Evolutionary conservation across 345 rosid genomes (phyloP), one percentile per base, ranked within the genome.

Genomic region (Melaleuca alternifolia): DNA sequence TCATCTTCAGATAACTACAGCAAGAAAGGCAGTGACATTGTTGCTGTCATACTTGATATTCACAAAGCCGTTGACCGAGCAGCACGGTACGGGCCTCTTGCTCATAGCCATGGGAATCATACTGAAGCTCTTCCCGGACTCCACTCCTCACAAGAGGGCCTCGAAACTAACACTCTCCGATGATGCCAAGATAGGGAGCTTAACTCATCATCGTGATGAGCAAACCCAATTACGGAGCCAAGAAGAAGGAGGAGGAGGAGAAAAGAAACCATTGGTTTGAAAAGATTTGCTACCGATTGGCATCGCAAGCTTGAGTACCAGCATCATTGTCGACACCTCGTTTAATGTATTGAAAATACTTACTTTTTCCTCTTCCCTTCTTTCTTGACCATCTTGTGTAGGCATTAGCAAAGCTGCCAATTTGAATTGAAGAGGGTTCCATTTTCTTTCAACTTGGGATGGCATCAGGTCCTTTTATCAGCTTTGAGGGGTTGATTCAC

Each of bases 41-140:
- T 86, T 97, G 85, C 89, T 97, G 2, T 97, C 99, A 6, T 97
- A 95, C 93, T 87, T 95, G 91, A 93, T 96, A 86, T 96, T 97
- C 89, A 95, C 99, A 7, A 97, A 97, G 89, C 97, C 98, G 11
- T 88, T 97, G 51, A 95, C 98, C 0, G 98, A 91, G 50, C 99
- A 95, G 71, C 98, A 95, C 84, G 94, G 95, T 37, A 93, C 94
- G 0, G 98, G 98, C 11, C 94, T 95, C 61, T 79, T 97, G 61
- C 90, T 96, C 54, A 95, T 95, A 54, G 92, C 93, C 24, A 94
- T 97, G 98, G 96, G 98, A 53, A 95, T 97, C 85, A 87, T 92
- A 41, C 83, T 95, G 90, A 96, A 94, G 87, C 91, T 92, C 44
- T 76, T 93, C 88, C 94, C 94, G 10, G 89, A 82, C 56, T 21